Base-by-base conservation (phyloP, 2,329 filamentous ascomycete species). In the Chaetomiaceae sp. region DNA sequence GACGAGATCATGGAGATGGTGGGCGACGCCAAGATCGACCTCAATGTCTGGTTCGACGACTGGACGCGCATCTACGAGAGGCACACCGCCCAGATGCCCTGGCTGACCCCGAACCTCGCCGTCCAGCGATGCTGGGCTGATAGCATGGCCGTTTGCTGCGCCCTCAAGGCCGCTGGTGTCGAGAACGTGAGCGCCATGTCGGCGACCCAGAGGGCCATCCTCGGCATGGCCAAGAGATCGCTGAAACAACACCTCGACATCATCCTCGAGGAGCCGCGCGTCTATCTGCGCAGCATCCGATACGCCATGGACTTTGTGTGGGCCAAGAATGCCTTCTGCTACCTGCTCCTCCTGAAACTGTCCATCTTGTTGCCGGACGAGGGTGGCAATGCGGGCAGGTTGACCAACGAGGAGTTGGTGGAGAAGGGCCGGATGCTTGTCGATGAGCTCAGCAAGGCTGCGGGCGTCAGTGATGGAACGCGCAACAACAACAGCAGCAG, bases 301-400 rank as follows among this genome's bases (percentile, higher is more conserved):
- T 48, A 48, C 27, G 46, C 46, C 6, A 48, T 48, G 46, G 46
- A 48, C 25, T 48, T 48, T 48, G 46, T 48, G 17, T 48, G 46
- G 46, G 46, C 46, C 25, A 48, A 48, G 17, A 48, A 48, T 17
- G 46, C 46, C 1, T 48, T 48, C 14, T 48, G 46, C 27, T 48
- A 48, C 36, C 27, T 48, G 46, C 23, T 48, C 3, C 36, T 48
- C 23, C 19, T 48, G 25, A 48, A 48, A 40, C 12, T 48, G 46
- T 31, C 25, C 14, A 22, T 48, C 7, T 31, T 48, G 34, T 3
- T 48, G 9, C 46, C 46, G 14, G 46, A 47, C 14, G 44, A 46
- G 2, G 44, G 11, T 34, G 17, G 6, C 4, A 19, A 9, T 6
- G 29, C 1, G 23, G 19, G 20, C 19, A 27, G 39, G 5, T 9